Percentiles rank a stretch among this genome's conserved stretches.
Conservation (phyloP, 1,284 basidiomycete genomes). For the Pseudozyma pruni region DNA sequence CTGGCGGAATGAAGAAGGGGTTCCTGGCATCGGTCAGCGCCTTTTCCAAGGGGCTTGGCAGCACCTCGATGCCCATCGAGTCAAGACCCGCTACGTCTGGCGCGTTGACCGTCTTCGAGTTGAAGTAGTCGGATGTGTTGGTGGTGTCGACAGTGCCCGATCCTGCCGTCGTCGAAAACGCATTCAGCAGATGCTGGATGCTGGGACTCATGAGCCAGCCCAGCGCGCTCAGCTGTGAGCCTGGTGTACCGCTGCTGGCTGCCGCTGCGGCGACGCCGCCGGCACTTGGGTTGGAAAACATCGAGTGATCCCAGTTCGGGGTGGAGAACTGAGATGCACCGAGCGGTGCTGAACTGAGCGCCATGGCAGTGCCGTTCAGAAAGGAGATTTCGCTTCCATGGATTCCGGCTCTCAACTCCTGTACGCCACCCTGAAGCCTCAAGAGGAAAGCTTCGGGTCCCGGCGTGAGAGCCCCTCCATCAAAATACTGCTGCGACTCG, state of each 20-base stretch:
- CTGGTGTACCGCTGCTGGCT: conserved; percentile 28
- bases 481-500: conserved; percentile 52
- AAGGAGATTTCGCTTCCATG: conserved; percentile 54
- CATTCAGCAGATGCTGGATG: conserved; percentile 56
- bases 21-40: conserved; percentile 54
- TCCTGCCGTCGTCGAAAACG: conserved; percentile 31
- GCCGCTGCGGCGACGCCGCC: conserved; percentile 23
- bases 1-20: conserved; percentile 56
- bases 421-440: conserved; percentile 56
- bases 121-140: conserved; percentile 45
- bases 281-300: conserved; percentile 35
- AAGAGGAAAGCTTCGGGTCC: conserved; percentile 60
- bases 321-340: conserved; percentile 36
- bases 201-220: conserved; percentile 59
- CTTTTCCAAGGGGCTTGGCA: conserved; percentile 39
- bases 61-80: conserved; percentile 13
- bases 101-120: conserved; percentile 29
- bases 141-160: conserved; percentile 33
- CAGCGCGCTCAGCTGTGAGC: conserved; percentile 34
- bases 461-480: conserved; percentile 57
- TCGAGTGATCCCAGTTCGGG: conserved; percentile 41
- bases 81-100: conserved; percentile 6
- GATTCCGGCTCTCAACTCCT: conserved; percentile 58
- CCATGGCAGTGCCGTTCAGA: conserved; percentile 32
- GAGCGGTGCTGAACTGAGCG: conserved; percentile 30